These are phyloP conservation scores for Aspergillus phoenicis DNA, from an alignment of 2,329 filamentous ascomycete species.

Conservation along the genomic window DNA sequence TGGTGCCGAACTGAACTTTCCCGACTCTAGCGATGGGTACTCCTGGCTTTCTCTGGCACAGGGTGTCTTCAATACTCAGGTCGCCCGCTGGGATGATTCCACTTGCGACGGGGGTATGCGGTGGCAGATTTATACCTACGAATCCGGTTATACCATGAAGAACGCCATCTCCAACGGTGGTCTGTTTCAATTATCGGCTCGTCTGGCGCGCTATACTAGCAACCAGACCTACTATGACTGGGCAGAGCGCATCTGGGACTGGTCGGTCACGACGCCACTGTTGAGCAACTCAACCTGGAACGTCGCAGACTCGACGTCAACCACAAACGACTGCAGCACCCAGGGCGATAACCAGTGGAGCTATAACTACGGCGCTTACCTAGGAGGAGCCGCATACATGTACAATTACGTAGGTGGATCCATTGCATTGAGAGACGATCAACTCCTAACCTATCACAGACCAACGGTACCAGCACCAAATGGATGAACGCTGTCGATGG, in stretches of 20 bases:
- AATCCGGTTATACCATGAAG: constrained; percentile 37
- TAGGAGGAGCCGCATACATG: constrained; percentile 60
- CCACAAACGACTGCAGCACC: constrained; percentile 53
- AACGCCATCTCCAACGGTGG: constrained; percentile 40
- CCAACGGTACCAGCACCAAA: constrained; percentile 31
- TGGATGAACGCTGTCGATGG: constrained; percentile 62
- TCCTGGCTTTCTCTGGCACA: constrained; percentile 79
- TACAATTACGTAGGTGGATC: constrained; percentile 52
- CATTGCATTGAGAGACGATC: not conserved
- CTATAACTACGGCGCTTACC: constrained; percentile 60
- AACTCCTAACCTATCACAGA: constrained; percentile 28
- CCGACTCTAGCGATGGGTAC: constrained; percentile 54
- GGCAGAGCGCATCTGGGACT: constrained; percentile 69
- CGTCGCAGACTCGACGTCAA: constrained; percentile 60
- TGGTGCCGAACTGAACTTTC: constrained; percentile 53
- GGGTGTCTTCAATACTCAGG: constrained; percentile 79
- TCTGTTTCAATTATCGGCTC: constrained; percentile 36
- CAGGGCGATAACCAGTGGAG: constrained; percentile 59
- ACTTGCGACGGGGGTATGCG: constrained; percentile 71
- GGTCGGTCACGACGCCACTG: constrained; percentile 55
- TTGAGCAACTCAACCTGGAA: constrained; percentile 51
- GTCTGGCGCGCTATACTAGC: constrained; percentile 35
- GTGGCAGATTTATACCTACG: constrained; percentile 39
- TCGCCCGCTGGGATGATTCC: constrained; percentile 66
- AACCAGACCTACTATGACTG: constrained; percentile 53